A percentile compares a stretch with the other conserved stretches of the same genome.
phyloP scores from a whole-genome alignment of 768 basidiomycete species.

The Leccinum boreale region DNA sequence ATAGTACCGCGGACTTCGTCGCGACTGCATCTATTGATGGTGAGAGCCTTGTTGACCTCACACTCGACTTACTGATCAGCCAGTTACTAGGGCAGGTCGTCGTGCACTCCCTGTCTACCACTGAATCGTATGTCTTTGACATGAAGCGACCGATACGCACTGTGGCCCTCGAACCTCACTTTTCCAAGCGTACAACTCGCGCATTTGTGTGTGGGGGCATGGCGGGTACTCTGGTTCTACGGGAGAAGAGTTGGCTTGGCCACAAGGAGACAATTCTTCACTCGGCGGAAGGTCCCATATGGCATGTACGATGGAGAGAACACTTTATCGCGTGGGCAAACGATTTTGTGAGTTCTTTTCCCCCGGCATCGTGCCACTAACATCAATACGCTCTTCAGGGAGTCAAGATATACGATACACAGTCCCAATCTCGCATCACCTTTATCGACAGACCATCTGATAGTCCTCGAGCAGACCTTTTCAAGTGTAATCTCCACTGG shows the following conservation, averaged over 20 bases:
- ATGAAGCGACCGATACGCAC: constrained; percentile 90
- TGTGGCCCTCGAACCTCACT: constrained; percentile 87
- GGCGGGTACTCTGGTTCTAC: constrained; percentile 80
- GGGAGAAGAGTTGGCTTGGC: constrained; percentile 96
- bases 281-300: constrained; percentile 89
- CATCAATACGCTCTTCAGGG: constrained; percentile 49
- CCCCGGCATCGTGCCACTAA: background rate
- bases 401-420: constrained; percentile 89
- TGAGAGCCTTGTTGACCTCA: constrained; percentile 38
- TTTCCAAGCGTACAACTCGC: constrained; percentile 71
- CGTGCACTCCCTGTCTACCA: constrained; percentile 74
- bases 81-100: constrained; percentile 76
- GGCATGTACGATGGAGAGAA: constrained; percentile 85
- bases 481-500: constrained; percentile 91
- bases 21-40: constrained; percentile 94
- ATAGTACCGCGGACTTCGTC: constrained; percentile 82
- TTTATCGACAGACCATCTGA: constrained; percentile 81
- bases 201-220: constrained; percentile 90
- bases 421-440: constrained; percentile 71
- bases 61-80: constrained; percentile 41
- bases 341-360: constrained; percentile 59
- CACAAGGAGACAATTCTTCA: constrained; percentile 87
- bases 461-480: constrained; percentile 89
- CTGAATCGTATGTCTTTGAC: constrained; percentile 83
- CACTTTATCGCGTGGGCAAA: constrained; percentile 95